phyloP scores from a whole-genome alignment of 2,329 filamentous ascomycete species.

The Dissoconium aciculare region DNA sequence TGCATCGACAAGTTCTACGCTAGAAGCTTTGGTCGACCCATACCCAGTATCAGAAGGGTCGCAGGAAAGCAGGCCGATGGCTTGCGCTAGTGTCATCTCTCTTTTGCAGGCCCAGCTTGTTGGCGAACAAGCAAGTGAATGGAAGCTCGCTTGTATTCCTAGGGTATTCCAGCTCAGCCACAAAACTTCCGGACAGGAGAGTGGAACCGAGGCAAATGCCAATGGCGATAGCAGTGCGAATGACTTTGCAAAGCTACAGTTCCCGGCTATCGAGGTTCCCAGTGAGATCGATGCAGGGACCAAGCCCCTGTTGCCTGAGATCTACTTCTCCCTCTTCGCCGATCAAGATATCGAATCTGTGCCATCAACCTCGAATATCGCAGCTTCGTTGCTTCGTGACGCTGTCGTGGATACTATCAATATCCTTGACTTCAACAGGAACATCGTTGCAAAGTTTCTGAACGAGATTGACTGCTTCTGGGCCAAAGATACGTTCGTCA shows the following conservation, averaged over 20 bases:
- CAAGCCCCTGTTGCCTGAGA: conserved; percentile 71
- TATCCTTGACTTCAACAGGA: conserved; percentile 81
- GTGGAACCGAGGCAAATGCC: conserved; percentile 32
- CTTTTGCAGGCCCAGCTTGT: conserved; percentile 78
- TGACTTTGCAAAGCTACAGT: conserved; percentile 55
- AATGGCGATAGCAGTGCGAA: conserved; percentile 37
- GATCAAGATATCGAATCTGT: conserved; percentile 76
- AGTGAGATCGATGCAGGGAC: conserved; percentile 59
- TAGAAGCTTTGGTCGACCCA: conserved; percentile 76
- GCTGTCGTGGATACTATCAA: conserved; percentile 85
- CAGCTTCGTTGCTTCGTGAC: conserved; percentile 72
- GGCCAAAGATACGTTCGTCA: conserved; percentile 75
- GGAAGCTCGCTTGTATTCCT: conserved; percentile 54
- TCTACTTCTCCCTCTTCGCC: conserved; percentile 84
- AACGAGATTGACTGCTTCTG: conserved; percentile 96
- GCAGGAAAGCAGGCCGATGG: conserved; percentile 45
- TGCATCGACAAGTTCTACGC: conserved; percentile 68
- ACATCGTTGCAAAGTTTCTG: conserved; percentile 69
- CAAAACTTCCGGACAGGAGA: conserved; percentile 8
- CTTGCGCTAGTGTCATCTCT: conserved; percentile 57
- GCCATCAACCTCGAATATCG: conserved; percentile 58
- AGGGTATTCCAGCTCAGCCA: conserved; percentile 35
- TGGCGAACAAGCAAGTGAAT: conserved; percentile 56
- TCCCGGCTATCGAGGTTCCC: conserved; percentile 64
- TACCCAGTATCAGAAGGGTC: conserved; percentile 46